Conservation (phyloP, 192 early-diverging fungal genomes). For the Oehlia diaphana region DNA sequence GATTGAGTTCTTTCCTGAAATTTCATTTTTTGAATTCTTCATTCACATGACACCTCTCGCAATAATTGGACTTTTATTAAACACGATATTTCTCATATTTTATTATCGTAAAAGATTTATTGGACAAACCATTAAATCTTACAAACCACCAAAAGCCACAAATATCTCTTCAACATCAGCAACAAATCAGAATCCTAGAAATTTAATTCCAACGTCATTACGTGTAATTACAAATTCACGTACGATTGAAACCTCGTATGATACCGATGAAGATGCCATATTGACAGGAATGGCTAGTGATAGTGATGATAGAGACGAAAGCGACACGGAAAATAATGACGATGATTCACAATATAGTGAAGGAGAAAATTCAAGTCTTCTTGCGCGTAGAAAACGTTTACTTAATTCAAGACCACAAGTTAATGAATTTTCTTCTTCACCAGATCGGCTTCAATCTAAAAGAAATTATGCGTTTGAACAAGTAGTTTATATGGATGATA, state of each 20-base stretch:
- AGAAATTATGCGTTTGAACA: constrained; percentile 4
- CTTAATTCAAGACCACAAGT: not conserved
- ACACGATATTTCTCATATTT: not conserved
- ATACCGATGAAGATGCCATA: not conserved
- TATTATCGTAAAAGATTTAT: constrained; percentile 5
- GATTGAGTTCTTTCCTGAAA: not conserved
- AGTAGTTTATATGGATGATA: not conserved
- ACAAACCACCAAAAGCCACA: not conserved
- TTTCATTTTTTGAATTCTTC: not conserved
- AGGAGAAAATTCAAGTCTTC: not conserved
- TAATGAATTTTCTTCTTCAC: not conserved
- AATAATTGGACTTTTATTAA: not conserved
- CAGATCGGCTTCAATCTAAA: not conserved
- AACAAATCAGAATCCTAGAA: not conserved
- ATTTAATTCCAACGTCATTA: not conserved
- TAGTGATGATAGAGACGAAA: not conserved
- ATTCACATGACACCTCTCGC: not conserved
- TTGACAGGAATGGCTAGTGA: not conserved
- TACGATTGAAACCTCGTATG: not conserved
- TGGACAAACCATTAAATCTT: not conserved
- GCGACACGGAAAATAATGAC: not conserved
- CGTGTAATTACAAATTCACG: not conserved
- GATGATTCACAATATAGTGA: not conserved
- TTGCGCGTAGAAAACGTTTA: not conserved
- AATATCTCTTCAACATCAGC: not conserved